Conservation (phyloP, 1,139 yeast genomes). For the Hansenula sp. region DNA sequence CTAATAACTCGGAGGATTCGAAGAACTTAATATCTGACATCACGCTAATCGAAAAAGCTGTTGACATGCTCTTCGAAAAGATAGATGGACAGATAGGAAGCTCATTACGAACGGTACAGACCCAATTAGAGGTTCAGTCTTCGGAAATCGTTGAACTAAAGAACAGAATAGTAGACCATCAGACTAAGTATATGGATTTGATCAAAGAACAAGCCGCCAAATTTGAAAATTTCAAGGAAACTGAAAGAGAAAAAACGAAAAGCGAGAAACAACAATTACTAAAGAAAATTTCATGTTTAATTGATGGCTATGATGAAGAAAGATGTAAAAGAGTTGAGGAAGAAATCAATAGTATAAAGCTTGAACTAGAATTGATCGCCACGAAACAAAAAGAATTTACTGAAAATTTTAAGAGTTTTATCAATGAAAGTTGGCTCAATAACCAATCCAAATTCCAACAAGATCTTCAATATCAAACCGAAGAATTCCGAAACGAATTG, state of each 20-base stretch:
- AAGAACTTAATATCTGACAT: constrained; percentile 2
- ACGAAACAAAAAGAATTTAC: constrained; percentile 12
- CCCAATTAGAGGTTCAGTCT: constrained; percentile 15
- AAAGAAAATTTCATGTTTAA: constrained; percentile 7
- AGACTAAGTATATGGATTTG: constrained; percentile 7
- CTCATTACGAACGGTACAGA: constrained; percentile 8
- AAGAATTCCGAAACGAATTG: not conserved
- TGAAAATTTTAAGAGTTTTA: constrained; percentile 10
- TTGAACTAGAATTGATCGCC: constrained; percentile 7
- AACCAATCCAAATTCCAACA: constrained; percentile 13
- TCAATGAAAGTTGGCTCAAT: constrained; percentile 13
- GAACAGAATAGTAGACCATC: constrained; percentile 11
- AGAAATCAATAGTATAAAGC: constrained; percentile 6
- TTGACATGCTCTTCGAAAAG: not conserved
- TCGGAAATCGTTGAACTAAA: constrained; percentile 14
- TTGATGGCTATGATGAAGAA: constrained; percentile 9
- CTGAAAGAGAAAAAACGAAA: constrained; percentile 5
- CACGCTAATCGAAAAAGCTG: not conserved
- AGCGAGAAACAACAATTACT: constrained; percentile 7
- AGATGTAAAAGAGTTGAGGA: constrained; percentile 6
- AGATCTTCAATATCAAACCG: constrained; percentile 4
- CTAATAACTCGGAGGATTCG: not conserved
- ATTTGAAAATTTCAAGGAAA: constrained; percentile 9
- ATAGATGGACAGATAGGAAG: constrained; percentile 3
- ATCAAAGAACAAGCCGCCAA: constrained; percentile 8